phyloP scores from a whole-genome alignment of 2,329 filamentous ascomycete species.

The Aspergillus sp. region DNA sequence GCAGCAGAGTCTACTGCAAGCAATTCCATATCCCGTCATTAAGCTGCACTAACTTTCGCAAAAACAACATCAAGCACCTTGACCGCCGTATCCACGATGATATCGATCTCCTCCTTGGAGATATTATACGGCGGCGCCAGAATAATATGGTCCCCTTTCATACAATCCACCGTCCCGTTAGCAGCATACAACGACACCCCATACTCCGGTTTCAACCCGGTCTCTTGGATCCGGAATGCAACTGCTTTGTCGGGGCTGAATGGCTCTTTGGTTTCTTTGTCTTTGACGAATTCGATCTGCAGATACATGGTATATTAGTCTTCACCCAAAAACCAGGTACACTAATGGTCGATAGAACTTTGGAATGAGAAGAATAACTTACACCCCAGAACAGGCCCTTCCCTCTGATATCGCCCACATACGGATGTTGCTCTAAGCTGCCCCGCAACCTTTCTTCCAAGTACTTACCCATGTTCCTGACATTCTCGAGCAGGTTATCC shows the following conservation, averaged over 20 bases:
- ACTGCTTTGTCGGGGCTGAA: constrained; percentile 52
- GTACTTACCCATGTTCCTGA: constrained; percentile 53
- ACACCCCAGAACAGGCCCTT: constrained; percentile 62
- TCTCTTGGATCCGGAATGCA: constrained; percentile 53
- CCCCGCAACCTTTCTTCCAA: constrained; percentile 47
- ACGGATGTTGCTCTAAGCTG: constrained; percentile 46
- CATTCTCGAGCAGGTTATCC: constrained; percentile 61
- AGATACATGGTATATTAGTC: not conserved
- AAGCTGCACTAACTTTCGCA: constrained; percentile 8
- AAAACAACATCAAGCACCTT: constrained; percentile 58
- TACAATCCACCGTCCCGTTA: constrained; percentile 60
- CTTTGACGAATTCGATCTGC: constrained; percentile 59
- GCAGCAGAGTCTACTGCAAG: too few relatives aligned
- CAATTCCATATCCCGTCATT: not conserved
- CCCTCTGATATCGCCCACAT: constrained; percentile 62
- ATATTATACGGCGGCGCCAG: constrained; percentile 70
- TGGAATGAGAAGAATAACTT: constrained; percentile 30
- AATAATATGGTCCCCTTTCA: constrained; percentile 68
- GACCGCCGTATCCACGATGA: constrained; percentile 55
- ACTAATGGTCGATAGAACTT: not conserved
- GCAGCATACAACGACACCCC: constrained; percentile 66
- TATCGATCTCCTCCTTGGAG: constrained; percentile 56
- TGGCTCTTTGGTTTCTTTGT: constrained; percentile 56
- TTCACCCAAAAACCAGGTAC: not conserved
- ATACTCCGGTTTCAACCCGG: constrained; percentile 46